Evolutionary conservation across 306 rosid species (phyloP), one percentile per base, ranked within the genome.

Genomic region (Argentina anserina): DNA sequence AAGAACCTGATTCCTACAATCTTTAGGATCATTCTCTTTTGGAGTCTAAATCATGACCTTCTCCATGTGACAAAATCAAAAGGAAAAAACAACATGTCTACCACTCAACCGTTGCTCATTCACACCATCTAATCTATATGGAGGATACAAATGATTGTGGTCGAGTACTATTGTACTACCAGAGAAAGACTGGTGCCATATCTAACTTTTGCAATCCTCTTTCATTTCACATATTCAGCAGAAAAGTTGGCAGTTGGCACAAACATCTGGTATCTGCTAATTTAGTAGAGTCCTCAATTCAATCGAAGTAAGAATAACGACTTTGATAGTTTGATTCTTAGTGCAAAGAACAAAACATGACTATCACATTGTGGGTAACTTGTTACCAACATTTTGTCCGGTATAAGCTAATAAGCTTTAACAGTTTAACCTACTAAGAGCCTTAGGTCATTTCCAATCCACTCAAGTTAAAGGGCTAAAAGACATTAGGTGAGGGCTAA

Each of bases 1-100:
- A 76, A 49, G 75, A 73, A 28, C 82, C 79, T 73, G 79, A 79
- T 73, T 79, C 65, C 74, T 56, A 67, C 75, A 73, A 67, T 79
- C 67, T 73, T 73, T 67, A 26, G 68, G 49, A 67, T 74, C 71
- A 47, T 17, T 39, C 28, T 70, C 69, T n/a, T 65, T 73, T 26
- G 0, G 31, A 45, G 49, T 2, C 72, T 11, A 65, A 67, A 59
- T 33, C 42, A 73, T 73, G 49, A 15, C 60, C 71, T 49, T 61
- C 70, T 66, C 70, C 82, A 59, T 73, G 69, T 61, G 68, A 43
- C 25, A 58, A 71, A 5, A 71, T 40, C 56, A 56, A 58, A 71
- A 40, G 66, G 47, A 21, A 52, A 70, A 50, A 39, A 37, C 8
- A 15, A 17, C 10, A n/a, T 41, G 53, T 29, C 42, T 1, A 69